Evolutionary conservation across 768 basidiomycete genomes (phyloP).

Genomic region (Porphyrellus cyaneotinctus): DNA sequence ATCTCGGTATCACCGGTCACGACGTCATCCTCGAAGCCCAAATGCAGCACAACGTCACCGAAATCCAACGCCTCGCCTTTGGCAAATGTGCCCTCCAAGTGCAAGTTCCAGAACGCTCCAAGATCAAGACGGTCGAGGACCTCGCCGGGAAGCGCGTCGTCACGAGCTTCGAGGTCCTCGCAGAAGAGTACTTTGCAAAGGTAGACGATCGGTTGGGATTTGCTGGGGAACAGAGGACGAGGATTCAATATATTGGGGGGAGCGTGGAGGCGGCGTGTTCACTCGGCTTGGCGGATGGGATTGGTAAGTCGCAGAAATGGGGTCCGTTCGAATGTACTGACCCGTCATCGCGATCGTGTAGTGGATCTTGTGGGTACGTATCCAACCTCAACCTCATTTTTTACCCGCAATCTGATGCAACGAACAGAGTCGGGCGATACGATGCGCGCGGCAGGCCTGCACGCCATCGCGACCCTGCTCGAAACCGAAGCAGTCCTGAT

Average conservation of each 20-base stretch:
- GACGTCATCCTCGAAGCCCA: slow-evolving; percentile 92
- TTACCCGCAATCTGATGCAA: not conserved
- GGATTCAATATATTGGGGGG: slow-evolving; percentile 93
- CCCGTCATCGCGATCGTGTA: slow-evolving; percentile 24
- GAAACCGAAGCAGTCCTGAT: slow-evolving; percentile 90
- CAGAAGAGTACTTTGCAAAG: slow-evolving; percentile 68
- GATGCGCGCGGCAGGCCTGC: slow-evolving; percentile 96
- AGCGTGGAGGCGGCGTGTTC: slow-evolving; percentile 98
- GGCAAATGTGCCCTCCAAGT: slow-evolving; percentile 89
- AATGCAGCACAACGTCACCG: slow-evolving; percentile 74
- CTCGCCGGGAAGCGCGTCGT: slow-evolving; percentile 91
- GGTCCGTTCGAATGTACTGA: not conserved
- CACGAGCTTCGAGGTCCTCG: slow-evolving; percentile 90
- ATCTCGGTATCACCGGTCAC: slow-evolving; percentile 96
- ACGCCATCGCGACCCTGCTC: slow-evolving; percentile 87
- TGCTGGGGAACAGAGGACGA: slow-evolving; percentile 58
- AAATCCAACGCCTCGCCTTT: slow-evolving; percentile 82
- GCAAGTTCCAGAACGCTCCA: slow-evolving; percentile 79
- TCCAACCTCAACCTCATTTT: slow-evolving; percentile 4
- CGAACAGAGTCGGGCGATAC: slow-evolving; percentile 92
- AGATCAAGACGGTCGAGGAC: slow-evolving; percentile 68
- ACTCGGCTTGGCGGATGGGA: slow-evolving; percentile 93
- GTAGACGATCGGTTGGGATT: slow-evolving; percentile 55
- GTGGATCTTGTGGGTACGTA: slow-evolving; percentile 89
- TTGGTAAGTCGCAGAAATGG: slow-evolving; percentile 52